A percentile compares a stretch with the other conserved stretches of the same genome.
Evolutionary conservation across 192 early-diverging fungal species (phyloP).

Genomic region (Dimargaris cristalligena): DNA sequence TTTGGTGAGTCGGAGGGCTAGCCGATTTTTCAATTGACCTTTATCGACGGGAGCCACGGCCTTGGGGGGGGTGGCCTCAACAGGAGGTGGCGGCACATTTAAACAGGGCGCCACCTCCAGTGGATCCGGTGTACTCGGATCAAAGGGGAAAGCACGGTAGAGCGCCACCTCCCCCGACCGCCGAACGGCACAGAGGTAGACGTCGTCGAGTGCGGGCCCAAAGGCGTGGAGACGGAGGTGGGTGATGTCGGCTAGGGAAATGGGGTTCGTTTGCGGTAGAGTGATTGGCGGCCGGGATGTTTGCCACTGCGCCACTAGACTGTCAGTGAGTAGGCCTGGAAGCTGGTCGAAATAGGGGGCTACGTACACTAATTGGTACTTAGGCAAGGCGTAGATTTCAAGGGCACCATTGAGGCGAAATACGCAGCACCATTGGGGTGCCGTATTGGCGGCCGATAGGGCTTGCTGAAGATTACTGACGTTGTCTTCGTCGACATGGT

Average conservation of each 20-base stretch:
- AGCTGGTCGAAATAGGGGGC: slow-evolving; percentile 18
- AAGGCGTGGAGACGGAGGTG: too few relatives aligned
- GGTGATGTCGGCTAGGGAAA: too few relatives aligned
- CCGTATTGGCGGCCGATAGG: slow-evolving; percentile 15
- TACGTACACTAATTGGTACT: slow-evolving; percentile 17
- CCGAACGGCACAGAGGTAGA: not conserved
- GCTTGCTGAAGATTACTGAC: slow-evolving; percentile 12
- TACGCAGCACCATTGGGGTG: slow-evolving; percentile 12
- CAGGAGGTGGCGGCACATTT: too few relatives aligned
- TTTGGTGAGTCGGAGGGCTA: not conserved
- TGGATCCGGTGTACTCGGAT: not conserved
- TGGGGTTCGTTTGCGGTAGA: too few relatives aligned
- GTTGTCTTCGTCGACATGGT: not conserved
- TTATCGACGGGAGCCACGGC: too few relatives aligned
- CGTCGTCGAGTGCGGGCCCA: not conserved
- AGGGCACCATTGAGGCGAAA: not conserved
- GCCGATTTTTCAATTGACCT: not conserved
- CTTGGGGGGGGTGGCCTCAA: too few relatives aligned
- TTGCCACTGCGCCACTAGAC: not conserved
- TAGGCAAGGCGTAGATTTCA: slow-evolving; percentile 4
- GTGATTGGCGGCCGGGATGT: too few relatives aligned
- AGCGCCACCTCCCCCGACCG: not conserved
- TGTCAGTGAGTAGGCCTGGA: not conserved
- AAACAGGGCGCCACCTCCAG: not conserved
- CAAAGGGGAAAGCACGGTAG: not conserved